These are phyloP conservation scores for Erucastrum elatum DNA, from an alignment of 345 rosid genomes.

Conservation along the genomic window DNA sequence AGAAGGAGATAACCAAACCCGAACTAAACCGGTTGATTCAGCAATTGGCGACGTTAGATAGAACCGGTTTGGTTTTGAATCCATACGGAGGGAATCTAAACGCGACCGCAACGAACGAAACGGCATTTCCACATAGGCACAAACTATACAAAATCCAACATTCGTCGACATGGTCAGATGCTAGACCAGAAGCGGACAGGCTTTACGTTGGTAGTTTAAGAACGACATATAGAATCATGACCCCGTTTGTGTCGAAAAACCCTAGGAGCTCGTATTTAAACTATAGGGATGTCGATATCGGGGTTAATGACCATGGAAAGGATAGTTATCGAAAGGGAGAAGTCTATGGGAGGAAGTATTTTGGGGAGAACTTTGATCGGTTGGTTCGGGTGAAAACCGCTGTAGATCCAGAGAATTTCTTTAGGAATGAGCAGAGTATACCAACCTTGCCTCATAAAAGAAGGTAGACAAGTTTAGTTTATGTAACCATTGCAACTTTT, in stretches of 20 bases:
- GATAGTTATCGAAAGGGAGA: conserved; percentile 51
- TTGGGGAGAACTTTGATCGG: conserved; percentile 42
- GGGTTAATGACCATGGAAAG: conserved; percentile 34
- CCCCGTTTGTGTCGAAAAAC: conserved; percentile 58
- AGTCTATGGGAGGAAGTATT: conserved; percentile 52
- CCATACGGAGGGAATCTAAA: conserved; percentile 65
- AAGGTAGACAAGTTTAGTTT: background rate
- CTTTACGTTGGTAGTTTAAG: conserved; percentile 35
- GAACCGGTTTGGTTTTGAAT: conserved; percentile 41
- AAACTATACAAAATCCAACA: conserved; percentile 54
- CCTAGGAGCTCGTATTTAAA: conserved; percentile 62
- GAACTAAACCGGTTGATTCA: conserved; percentile 41
- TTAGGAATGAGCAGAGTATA: conserved; percentile 52
- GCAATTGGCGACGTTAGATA: conserved; percentile 20
- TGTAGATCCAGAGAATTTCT: conserved; percentile 52
- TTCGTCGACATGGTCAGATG: conserved; percentile 38
- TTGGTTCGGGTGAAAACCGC: conserved; percentile 46
- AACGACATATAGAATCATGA: conserved; percentile 43
- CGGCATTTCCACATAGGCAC: conserved; percentile 59
- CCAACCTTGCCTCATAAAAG: conserved; percentile 36
- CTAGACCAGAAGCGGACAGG: conserved; percentile 37
- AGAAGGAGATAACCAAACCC: conserved; percentile 42
- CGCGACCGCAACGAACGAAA: conserved; percentile 39
- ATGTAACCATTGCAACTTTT: background rate
- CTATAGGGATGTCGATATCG: conserved; percentile 70